These are phyloP conservation scores for Ophiostoma triangulosporum DNA, from an alignment of 2,329 filamentous ascomycete species.

Conservation along the genomic window DNA sequence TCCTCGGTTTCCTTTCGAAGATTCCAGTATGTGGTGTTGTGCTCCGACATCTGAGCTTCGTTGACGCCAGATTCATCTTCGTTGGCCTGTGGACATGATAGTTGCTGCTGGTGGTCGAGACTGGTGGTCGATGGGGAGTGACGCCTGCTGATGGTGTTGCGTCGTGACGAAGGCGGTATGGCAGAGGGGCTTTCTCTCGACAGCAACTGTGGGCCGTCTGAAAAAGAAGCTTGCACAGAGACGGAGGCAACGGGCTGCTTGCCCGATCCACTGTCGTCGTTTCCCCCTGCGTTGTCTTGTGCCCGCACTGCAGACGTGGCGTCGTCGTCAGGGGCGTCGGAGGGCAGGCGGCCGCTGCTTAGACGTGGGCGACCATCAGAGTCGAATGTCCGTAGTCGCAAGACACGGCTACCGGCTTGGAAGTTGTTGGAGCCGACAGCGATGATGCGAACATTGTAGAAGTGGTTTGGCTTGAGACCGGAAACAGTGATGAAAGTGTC, in stretches of 20 bases:
- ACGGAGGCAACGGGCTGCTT: slow-evolving; percentile 12
- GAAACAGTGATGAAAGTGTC: slow-evolving; percentile 87
- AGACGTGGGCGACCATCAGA: slow-evolving; percentile 49
- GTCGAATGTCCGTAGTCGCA: slow-evolving; percentile 67
- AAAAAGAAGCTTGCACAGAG: slow-evolving; percentile 5
- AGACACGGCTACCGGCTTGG: slow-evolving; percentile 72
- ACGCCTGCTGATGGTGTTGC: slow-evolving; percentile 59
- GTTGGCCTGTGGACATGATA: not conserved
- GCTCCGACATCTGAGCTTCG: slow-evolving; percentile 56
- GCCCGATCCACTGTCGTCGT: slow-evolving; percentile 33
- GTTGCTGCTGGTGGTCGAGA: slow-evolving; percentile 29
- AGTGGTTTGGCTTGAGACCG: slow-evolving; percentile 71
- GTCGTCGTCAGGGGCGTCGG: slow-evolving; percentile 42
- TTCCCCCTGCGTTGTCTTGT: slow-evolving; percentile 26
- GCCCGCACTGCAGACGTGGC: slow-evolving; percentile 25
- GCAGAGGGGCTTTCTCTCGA: slow-evolving; percentile 47
- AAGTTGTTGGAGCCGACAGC: slow-evolving; percentile 87
- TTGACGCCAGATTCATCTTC: slow-evolving; percentile 38
- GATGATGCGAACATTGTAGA: slow-evolving; percentile 88
- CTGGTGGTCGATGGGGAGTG: slow-evolving; percentile 58
- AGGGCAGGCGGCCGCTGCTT: slow-evolving; percentile 41
- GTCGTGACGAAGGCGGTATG: slow-evolving; percentile 27
- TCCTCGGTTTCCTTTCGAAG: slow-evolving; percentile 78
- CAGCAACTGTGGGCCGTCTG: slow-evolving; percentile 30
- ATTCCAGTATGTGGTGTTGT: slow-evolving; percentile 69